Conservation (phyloP, 768 basidiomycete species). For the Phylloporus sp. region DNA sequence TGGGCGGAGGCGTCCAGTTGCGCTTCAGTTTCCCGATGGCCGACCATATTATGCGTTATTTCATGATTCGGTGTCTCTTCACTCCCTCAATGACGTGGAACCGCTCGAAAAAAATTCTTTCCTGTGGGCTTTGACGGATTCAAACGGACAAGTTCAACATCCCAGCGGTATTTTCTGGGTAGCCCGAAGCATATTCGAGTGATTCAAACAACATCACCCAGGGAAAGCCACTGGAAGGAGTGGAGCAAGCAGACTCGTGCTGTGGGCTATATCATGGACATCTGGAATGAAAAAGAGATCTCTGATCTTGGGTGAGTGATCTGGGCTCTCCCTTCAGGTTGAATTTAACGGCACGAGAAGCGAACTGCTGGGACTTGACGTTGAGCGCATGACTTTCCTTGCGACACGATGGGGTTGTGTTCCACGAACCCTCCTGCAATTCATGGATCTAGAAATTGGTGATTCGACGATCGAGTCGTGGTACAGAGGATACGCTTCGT, state of each 20-base stretch:
- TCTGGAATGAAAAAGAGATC: not conserved
- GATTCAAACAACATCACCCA: not conserved
- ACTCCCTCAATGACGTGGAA: not conserved
- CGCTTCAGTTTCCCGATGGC: not conserved
- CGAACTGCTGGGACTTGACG: not conserved
- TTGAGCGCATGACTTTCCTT: not conserved
- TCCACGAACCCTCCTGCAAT: too few relatives aligned
- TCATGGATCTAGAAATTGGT: too few relatives aligned
- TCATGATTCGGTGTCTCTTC: not conserved
- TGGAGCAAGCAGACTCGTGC: not conserved
- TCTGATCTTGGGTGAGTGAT: not conserved
- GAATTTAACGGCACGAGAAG: not conserved
- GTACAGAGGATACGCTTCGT: not conserved
- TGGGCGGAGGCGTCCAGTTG: not conserved
- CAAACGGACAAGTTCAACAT: not conserved
- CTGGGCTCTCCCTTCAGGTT: too few relatives aligned
- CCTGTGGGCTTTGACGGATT: conserved; percentile 1
- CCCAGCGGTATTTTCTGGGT: not conserved
- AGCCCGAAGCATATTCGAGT: not conserved
- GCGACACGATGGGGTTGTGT: not conserved
- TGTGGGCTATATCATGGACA: not conserved
- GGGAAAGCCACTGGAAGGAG: rapidly evolving
- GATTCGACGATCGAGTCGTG: rapidly evolving
- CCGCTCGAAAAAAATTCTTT: not conserved
- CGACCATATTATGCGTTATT: not conserved